These are phyloP conservation scores for Canna indica DNA, from an alignment of 176 grass and related monocot species.

Conservation along the genomic window DNA sequence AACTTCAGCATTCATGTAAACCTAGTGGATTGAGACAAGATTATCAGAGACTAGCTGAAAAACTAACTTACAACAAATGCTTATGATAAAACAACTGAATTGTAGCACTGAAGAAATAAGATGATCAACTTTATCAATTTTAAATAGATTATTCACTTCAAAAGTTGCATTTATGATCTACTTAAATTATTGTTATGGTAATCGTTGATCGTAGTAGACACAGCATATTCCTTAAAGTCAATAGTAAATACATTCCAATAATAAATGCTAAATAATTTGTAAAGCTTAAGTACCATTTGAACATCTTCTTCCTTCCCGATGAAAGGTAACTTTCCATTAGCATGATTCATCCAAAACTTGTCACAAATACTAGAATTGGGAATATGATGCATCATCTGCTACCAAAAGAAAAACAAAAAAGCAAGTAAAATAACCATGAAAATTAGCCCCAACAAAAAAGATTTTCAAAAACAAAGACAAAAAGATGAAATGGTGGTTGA, in stretches of 20 bases:
- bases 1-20: conserved; percentile 59
- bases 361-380: conserved; percentile 23
- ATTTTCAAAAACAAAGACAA: neutral
- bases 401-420: neutral
- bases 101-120: neutral
- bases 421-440: neutral
- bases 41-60: conserved; percentile 2
- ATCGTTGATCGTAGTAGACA: too few relatives aligned
- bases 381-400: conserved; percentile 43
- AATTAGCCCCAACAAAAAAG: neutral
- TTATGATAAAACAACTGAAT: neutral
- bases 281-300: conserved; percentile 44
- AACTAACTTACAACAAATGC: conserved; percentile 7
- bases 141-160: too few relatives aligned
- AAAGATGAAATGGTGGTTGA: neutral
- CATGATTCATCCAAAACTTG: conserved; percentile 21
- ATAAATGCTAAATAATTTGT: conserved; percentile 15
- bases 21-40: conserved; percentile 23
- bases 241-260: conserved; percentile 5
- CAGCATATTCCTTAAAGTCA: neutral
- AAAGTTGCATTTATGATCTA: too few relatives aligned
- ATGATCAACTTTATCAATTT: neutral
- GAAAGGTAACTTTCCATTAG: conserved; percentile 27
- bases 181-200: too few relatives aligned
- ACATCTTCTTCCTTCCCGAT: conserved; percentile 26